Evolutionary conservation across 345 rosid genomes (phyloP).

Genomic region (Nephelium lappaceum): DNA sequence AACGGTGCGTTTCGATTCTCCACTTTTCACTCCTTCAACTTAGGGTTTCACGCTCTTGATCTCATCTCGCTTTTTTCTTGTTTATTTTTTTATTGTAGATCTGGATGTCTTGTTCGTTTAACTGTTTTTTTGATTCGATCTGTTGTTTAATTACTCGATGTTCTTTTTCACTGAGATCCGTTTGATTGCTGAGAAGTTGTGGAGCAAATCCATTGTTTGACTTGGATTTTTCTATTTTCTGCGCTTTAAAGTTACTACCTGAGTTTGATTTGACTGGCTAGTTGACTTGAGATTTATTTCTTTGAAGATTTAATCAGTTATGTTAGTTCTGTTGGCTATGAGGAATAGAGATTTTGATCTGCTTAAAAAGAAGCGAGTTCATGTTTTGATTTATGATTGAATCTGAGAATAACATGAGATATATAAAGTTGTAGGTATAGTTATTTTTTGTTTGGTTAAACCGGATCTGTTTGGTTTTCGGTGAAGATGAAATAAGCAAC

Average conservation of each 20-base stretch:
- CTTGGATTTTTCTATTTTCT: background rate
- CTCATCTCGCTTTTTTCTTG: background rate
- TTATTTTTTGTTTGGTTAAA: background rate
- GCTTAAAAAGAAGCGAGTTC: background rate
- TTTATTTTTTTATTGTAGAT: constrained; percentile 18
- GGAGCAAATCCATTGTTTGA: background rate
- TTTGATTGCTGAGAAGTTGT: background rate
- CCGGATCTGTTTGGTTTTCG: background rate
- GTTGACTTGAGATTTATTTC: background rate
- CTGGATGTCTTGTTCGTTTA: background rate
- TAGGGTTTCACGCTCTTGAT: background rate
- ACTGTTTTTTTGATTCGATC: constrained; percentile 24
- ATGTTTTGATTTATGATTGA: background rate
- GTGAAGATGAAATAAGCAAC: background rate
- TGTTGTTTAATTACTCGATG: background rate
- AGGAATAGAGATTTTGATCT: background rate
- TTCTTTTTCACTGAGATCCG: constrained; percentile 14
- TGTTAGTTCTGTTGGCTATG: background rate
- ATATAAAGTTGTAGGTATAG: background rate
- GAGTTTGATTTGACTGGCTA: background rate
- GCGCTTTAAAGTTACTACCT: background rate
- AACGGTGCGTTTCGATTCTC: constrained; percentile 22
- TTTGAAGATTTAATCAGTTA: background rate
- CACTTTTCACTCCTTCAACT: background rate
- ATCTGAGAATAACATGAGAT: background rate